Base-by-base conservation (phyloP, 2,329 filamentous ascomycete species). In the Plectosphaerella cucumerina region DNA sequence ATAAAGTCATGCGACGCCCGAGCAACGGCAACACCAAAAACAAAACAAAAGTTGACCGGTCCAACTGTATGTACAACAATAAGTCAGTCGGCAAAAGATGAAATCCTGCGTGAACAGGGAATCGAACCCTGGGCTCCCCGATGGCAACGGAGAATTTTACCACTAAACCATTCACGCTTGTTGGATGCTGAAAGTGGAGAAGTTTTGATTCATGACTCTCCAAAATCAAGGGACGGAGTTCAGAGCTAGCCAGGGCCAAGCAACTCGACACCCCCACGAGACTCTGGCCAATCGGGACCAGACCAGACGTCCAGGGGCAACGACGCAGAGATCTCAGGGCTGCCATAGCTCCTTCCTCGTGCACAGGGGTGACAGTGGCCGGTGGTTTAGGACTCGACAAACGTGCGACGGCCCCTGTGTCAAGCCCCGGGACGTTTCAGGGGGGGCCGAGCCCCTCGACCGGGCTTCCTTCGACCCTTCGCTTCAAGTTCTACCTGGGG, bases 331-430 rank as follows among this genome's bases (percentile, higher is more conserved):
- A 47, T 34, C 45, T n/a, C 47, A 46, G 31, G 17, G 46, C 35
- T 43, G 18, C 42, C 44, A 33, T 47, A 48, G 42, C 46, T 43
- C 42, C 54, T 44, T 35, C 26, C 54, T 53, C 33, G 53, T 31
- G 26, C 54, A 33, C 43, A 20, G 37, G n/a, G 33, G 17, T 49
- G 45, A 41, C 31, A 44, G 44, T 51, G 53, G 48, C 31, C 42
- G 15, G 35, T 6, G n/a, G 39, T 42, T 42, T 42, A n/a, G 39
- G 33, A 50, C 44, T 50, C 44, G 53, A 37, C 53, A 49, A 47
- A 56, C 52, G 53, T 64, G 60, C 58, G 62, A 66, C 63, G 53
- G 44, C 54, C 54, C 55, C 55, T 61, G 64, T 65, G 48, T 66
- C 61, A 59, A 53, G 56, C 39, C 17, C 10, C 15, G 18, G 39